Conservation (phyloP, 1,284 basidiomycete genomes). For the Butyriboletus appendiculatus region DNA sequence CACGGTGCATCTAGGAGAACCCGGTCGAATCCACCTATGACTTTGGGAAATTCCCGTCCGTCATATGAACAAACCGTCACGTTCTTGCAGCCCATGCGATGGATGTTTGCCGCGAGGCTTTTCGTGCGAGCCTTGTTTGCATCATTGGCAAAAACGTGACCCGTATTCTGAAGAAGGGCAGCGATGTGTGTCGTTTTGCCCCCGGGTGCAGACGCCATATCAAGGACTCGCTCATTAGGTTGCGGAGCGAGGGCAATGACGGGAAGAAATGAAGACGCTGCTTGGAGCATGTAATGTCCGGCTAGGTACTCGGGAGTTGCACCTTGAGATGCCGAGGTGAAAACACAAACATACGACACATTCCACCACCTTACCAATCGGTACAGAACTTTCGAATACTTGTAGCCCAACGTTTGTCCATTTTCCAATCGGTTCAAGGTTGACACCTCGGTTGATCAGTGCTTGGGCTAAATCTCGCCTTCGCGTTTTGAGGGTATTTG, state of each 20-base stretch:
- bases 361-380: slow-evolving; percentile 63
- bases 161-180: slow-evolving; percentile 96
- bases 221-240: slow-evolving; percentile 92
- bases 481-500: slow-evolving; percentile 94
- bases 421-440: slow-evolving; percentile 96
- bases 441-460: slow-evolving; percentile 95
- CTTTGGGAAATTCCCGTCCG: slow-evolving; percentile 98
- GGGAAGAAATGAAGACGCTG: slow-evolving; percentile 98
- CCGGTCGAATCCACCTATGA: slow-evolving; percentile 98
- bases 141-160: slow-evolving; percentile 98
- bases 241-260: slow-evolving; percentile 95
- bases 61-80: slow-evolving; percentile 98
- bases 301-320: slow-evolving; percentile 99
- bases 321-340: slow-evolving; percentile 39
- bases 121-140: slow-evolving; percentile 95
- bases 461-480: slow-evolving; percentile 94
- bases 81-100: slow-evolving; percentile 97
- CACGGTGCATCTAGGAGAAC: slow-evolving; percentile 97
- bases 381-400: slow-evolving; percentile 95
- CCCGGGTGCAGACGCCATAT: slow-evolving; percentile 99
- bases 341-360: not conserved
- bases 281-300: slow-evolving; percentile 99
- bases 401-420: slow-evolving; percentile 99
- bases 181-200: slow-evolving; percentile 98
- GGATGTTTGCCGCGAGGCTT: slow-evolving; percentile 95